Evolutionary conservation across 306 rosid species (phyloP).

Genomic region (Quillaja saponaria): DNA sequence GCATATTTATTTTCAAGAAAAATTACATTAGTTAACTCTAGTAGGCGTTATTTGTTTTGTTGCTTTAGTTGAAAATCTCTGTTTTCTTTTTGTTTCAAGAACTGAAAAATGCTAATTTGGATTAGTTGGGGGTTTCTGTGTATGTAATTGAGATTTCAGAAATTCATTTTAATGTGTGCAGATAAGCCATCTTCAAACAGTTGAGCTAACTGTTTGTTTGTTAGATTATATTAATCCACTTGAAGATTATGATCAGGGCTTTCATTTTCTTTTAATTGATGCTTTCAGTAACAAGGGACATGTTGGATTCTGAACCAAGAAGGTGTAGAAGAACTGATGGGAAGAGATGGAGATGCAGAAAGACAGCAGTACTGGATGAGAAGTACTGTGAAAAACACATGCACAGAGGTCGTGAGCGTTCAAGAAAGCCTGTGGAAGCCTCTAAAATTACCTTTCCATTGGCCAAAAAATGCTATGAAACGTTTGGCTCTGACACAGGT

Average conservation of each 20-base stretch:
- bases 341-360: conserved; percentile 87
- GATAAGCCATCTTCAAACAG: background rate
- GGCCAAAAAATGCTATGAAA: conserved; percentile 26
- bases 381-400: conserved; percentile 83
- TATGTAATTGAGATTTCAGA: conserved; percentile 11
- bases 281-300: conserved; percentile 32
- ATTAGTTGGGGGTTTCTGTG: background rate
- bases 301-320: conserved; percentile 62
- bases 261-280: conserved; percentile 39
- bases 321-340: conserved; percentile 97
- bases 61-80: conserved; percentile 4
- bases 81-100: background rate
- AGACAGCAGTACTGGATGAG: conserved; percentile 42
- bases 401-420: conserved; percentile 91
- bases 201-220: background rate
- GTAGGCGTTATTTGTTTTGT: background rate
- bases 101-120: background rate
- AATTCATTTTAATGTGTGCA: background rate
- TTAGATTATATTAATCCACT: background rate
- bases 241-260: conserved; percentile 22
- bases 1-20: no score
- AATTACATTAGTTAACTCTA: no score
- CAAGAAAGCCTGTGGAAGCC: conserved; percentile 99
- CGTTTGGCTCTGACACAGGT: conserved; percentile 24
- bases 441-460: conserved; percentile 40